Base-by-base conservation (phyloP, 2,329 filamentous ascomycete genomes). In the Nigrospora oryzae region DNA sequence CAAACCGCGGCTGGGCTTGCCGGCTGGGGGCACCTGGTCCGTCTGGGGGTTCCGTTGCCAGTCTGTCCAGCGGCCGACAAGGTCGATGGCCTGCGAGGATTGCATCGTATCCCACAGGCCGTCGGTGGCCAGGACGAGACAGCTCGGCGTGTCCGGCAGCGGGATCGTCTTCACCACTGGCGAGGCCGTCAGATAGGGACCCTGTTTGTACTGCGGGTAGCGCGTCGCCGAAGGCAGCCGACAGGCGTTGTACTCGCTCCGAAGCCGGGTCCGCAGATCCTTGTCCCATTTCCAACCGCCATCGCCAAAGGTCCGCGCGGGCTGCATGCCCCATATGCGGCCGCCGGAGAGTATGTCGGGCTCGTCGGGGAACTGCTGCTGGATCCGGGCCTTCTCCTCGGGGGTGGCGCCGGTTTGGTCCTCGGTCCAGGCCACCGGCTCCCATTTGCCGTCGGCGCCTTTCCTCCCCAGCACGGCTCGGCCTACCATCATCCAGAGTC, bases 271-370 rank as follows among this genome's bases (percentile, higher is more conserved):
- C 46, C 74, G 66, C 6, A 77, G 60, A 3, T 72, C 66, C 13
- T 71, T 56, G 4, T 74, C 58, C 79, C 81, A 86, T 58, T 87
- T 87, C 79, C 79, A 85, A 46, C 75, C 70, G 42, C 74, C 70
- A 56, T 87, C 83, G 14, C 84, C 84, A 56, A 88, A 86, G 0
- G 79, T 82, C 5, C 83, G 71, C 1, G 81, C 79, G 1, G 84
- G 71, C 35, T 67, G 66, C 36, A 79, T 70, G 1, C 84, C 83
- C 47, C 84, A 68, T 0, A 86, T 61, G 1, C 83, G 73, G 0
- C 82, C 83, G 14, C 69, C 64, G 46, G 71, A 67, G 3, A 86
- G 67, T 11, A 81, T 69, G 10, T 72, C 63, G 15, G 72, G 65
- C 60, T 86, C 82, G 36, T 74, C 75, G 0, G 83, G 84, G 56